Evolutionary conservation across 192 early-diverging fungal genomes (phyloP).

Genomic region (Dissophora ornata): DNA sequence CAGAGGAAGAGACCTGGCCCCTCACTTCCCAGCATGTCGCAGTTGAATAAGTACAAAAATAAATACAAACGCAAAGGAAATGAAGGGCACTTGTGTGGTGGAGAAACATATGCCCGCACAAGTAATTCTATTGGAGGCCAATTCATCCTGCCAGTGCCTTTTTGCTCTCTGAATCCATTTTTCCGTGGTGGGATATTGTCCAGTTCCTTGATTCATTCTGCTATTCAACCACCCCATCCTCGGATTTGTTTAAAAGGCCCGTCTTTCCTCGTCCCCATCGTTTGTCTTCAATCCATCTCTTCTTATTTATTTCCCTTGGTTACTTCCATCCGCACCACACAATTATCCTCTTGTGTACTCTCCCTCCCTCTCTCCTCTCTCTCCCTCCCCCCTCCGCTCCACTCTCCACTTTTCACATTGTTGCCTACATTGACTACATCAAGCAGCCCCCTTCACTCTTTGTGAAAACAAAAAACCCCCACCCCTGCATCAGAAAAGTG

Average conservation of each 20-base stretch:
- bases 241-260: slow-evolving; percentile 11
- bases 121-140: slow-evolving; percentile 8
- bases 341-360: slow-evolving; percentile 11
- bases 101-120: slow-evolving; percentile 44
- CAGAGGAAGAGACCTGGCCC: no score
- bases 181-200: slow-evolving; percentile 3
- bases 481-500: no score
- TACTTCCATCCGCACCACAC: slow-evolving; percentile 7
- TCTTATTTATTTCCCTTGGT: slow-evolving; percentile 4
- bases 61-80: no score
- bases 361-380: slow-evolving; percentile 10
- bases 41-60: no score
- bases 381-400: background rate
- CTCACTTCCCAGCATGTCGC: no score
- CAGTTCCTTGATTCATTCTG: no score
- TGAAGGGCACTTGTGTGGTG: no score
- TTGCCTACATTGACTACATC: slow-evolving; percentile 42
- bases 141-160: background rate
- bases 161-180: slow-evolving; percentile 16
- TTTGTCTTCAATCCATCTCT: background rate
- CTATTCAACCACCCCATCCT: no score
- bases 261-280: background rate
- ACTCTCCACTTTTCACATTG: slow-evolving; percentile 31
- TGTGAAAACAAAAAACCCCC: slow-evolving; percentile 1
- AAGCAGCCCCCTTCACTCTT: slow-evolving; percentile 16